Evolutionary conservation across 108 stramenopile genomes (phyloP).

Genomic region (Conticribra weissflogii): DNA sequence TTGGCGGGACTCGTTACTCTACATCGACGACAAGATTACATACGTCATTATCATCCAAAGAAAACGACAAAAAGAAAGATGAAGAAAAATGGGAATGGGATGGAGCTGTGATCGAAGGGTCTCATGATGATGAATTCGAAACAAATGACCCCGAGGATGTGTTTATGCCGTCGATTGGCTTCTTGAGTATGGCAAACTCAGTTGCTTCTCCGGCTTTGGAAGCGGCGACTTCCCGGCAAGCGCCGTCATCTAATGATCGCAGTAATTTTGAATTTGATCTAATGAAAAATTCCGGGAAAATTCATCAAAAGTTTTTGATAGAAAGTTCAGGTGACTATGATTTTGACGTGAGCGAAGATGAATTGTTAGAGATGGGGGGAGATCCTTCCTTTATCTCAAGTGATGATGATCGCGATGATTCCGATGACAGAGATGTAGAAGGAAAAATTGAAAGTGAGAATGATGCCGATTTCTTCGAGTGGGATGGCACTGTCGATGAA

Average conservation of each 20-base stretch:
- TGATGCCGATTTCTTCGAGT: constrained; percentile 13
- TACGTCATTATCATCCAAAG: too few species aligned
- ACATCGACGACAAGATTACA: too few species aligned
- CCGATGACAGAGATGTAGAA: neutral
- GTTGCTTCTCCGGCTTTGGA: constrained; percentile 3
- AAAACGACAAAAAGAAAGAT: too few species aligned
- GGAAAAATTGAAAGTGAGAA: neutral
- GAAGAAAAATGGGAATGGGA: too few species aligned
- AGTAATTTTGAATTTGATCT: too few species aligned
- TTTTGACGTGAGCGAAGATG: constrained; percentile 3
- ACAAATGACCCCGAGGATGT: neutral
- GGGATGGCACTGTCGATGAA: constrained; percentile 31
- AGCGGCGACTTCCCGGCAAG: neutral
- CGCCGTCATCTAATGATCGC: too few species aligned
- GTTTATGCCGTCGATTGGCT: constrained; percentile 2
- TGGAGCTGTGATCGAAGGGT: constrained; percentile 12
- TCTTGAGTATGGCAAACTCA: constrained; percentile 11
- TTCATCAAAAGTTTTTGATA: neutral
- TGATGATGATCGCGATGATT: neutral
- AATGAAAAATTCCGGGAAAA: constrained; percentile 5
- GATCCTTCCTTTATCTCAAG: constrained; percentile 19
- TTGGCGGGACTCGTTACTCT: too few species aligned
- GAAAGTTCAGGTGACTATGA: too few species aligned
- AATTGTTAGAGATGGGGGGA: constrained; percentile 13
- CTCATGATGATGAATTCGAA: constrained; percentile 30